These are phyloP conservation scores for Chytriomyces confervae DNA, from an alignment of 192 early-diverging fungal species.

Conservation along the genomic window DNA sequence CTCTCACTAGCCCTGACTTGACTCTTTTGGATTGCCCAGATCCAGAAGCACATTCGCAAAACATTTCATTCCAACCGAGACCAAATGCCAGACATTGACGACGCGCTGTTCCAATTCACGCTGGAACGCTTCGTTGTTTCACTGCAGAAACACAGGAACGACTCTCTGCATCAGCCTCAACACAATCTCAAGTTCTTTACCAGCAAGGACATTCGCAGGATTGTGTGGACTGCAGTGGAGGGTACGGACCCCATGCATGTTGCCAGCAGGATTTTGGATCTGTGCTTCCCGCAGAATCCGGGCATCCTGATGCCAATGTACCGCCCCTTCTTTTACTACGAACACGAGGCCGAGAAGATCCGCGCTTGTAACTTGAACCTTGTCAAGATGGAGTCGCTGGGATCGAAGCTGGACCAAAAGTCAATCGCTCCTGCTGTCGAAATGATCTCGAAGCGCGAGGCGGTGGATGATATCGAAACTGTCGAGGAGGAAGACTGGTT, in stretches of 20 bases:
- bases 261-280: constrained; percentile 22
- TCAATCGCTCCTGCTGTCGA: not conserved
- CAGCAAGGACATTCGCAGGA: not conserved
- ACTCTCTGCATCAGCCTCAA: constrained; percentile 1
- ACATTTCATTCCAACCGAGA: constrained; percentile 22
- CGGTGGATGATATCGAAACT: not conserved
- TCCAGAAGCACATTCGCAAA: constrained; percentile 8
- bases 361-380: not conserved
- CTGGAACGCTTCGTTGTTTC: constrained; percentile 8
- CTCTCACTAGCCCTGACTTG: not conserved
- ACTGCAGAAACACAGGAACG: not conserved
- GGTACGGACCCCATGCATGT: constrained; percentile 17
- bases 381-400: not conserved
- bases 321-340: not conserved
- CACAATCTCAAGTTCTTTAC: not conserved
- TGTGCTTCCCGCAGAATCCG: constrained; percentile 17
- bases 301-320: constrained; percentile 28
- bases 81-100: constrained; percentile 21
- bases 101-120: constrained; percentile 14
- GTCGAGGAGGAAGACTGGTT: constrained; percentile 1
- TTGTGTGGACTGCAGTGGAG: constrained; percentile 7
- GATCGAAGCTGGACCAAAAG: not conserved
- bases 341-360: not conserved
- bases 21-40: constrained; percentile 9
- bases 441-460: not conserved